Evolutionary conservation across 805 yeast species (phyloP).

Genomic region (Maudiozyma barnettii): DNA sequence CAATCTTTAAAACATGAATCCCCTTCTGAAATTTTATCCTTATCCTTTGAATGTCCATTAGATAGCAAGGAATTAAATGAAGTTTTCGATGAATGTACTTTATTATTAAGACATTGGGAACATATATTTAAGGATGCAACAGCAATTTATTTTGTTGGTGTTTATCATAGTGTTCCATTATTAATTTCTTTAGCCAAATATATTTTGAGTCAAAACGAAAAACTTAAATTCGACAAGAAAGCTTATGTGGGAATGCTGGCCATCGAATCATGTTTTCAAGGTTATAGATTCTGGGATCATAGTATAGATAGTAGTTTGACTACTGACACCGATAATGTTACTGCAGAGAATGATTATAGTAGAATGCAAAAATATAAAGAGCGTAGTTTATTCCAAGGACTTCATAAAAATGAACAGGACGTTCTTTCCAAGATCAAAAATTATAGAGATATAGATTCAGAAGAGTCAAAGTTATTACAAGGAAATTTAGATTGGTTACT

Average conservation of each 20-base stretch:
- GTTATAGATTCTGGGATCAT: constrained; percentile 36
- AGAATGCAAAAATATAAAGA: constrained; percentile 23
- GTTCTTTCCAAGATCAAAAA: constrained; percentile 22
- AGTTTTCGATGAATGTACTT: constrained; percentile 36
- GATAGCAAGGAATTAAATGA: constrained; percentile 21
- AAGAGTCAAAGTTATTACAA: constrained; percentile 34
- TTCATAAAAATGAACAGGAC: constrained; percentile 19
- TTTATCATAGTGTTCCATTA: constrained; percentile 47
- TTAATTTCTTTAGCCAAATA: constrained; percentile 38
- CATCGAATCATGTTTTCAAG: constrained; percentile 32
- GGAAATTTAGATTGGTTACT: constrained; percentile 35
- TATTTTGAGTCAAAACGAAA: constrained; percentile 29
- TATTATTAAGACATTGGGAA: constrained; percentile 41
- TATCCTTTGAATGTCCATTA: constrained; percentile 31
- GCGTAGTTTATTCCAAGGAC: constrained; percentile 24
- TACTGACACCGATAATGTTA: not conserved
- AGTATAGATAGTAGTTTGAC: constrained; percentile 16
- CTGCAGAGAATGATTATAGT: constrained; percentile 13
- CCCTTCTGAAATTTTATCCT: constrained; percentile 16
- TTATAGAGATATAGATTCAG: constrained; percentile 33
- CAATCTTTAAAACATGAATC: constrained; percentile 25
- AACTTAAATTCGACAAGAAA: constrained; percentile 12
- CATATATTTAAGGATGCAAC: constrained; percentile 39
- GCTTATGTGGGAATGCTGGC: constrained; percentile 27
- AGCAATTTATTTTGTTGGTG: constrained; percentile 40